Percentiles rank a stretch among this genome's conserved stretches.
These are phyloP conservation scores for Coemansia nantahalensis DNA, from an alignment of 192 early-diverging fungal species.

Conservation along the genomic window DNA sequence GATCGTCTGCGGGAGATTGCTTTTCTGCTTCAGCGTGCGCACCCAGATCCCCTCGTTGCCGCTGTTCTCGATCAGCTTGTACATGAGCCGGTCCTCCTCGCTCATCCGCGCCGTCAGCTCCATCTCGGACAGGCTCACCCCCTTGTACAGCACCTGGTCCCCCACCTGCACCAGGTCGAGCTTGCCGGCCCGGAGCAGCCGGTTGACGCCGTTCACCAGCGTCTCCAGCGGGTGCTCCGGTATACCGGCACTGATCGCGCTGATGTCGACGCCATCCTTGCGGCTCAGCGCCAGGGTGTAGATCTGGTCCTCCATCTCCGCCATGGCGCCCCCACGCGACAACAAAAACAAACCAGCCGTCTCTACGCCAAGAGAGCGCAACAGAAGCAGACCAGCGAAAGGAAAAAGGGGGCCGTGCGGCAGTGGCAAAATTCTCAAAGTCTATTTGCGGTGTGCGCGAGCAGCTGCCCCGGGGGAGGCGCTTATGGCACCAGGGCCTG, in stretches of 20 bases:
- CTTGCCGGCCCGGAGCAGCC: slow-evolving; percentile 24
- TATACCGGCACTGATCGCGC: slow-evolving; percentile 10
- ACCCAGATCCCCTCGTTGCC: slow-evolving; percentile 83
- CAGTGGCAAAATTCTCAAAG: no score
- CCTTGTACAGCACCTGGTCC: slow-evolving; percentile 20
- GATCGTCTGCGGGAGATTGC: slow-evolving; percentile 71
- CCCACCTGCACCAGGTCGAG: slow-evolving; percentile 45
- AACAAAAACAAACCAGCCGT: no score
- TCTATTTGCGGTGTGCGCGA: no score
- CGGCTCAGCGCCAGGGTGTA: slow-evolving; percentile 19
- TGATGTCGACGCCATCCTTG: slow-evolving; percentile 19
- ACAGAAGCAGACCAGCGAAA: no score
- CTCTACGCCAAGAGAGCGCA: no score
- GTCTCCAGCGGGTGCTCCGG: slow-evolving; percentile 13
- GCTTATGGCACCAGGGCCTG: no score
- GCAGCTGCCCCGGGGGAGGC: no score
- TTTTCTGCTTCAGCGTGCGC: slow-evolving; percentile 74
- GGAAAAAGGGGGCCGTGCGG: no score
- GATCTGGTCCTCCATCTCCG: slow-evolving; percentile 13
- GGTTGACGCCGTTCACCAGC: slow-evolving; percentile 38
- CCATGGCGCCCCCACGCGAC: slow-evolving; percentile 3
- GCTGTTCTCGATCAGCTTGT: slow-evolving; percentile 76
- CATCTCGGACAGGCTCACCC: slow-evolving; percentile 17
- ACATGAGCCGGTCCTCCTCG: slow-evolving; percentile 75
- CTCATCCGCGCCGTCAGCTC: slow-evolving; percentile 56